Evolutionary conservation across 441 rosid species (phyloP).

Genomic region (Erodium chrysanthum): DNA sequence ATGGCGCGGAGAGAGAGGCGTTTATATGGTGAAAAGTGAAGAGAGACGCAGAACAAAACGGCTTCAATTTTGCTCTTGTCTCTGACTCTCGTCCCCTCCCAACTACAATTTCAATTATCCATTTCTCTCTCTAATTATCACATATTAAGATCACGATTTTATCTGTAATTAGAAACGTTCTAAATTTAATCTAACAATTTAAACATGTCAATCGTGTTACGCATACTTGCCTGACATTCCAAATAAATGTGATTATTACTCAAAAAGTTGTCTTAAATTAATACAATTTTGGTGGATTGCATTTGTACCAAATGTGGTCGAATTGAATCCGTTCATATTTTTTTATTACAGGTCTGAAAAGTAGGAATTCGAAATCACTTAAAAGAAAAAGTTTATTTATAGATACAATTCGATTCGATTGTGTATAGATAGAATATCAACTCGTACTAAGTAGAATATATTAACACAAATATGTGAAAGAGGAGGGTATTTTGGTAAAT

Average conservation of each 20-base stretch:
- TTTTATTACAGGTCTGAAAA: too few species aligned
- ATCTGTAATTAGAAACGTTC: neutral
- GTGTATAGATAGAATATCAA: too few species aligned
- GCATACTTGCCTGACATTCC: neutral
- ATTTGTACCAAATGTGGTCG: too few species aligned
- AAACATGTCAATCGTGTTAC: neutral
- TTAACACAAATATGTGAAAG: neutral
- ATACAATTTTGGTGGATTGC: too few species aligned
- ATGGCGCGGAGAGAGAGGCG: constrained; percentile 8
- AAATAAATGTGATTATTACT: neutral
- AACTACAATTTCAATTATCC: too few species aligned
- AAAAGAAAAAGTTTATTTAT: too few species aligned
- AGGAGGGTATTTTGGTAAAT: neutral
- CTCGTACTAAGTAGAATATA: too few species aligned
- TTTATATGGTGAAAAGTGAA: constrained; percentile 10
- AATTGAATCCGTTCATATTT: too few species aligned
- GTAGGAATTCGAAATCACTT: too few species aligned
- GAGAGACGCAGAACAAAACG: neutral
- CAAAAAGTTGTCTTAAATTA: neutral
- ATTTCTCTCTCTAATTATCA: neutral
- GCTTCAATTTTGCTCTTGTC: neutral
- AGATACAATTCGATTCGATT: too few species aligned
- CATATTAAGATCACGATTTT: too few species aligned
- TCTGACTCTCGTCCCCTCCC: neutral
- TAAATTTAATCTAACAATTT: neutral